Evolutionary conservation across 1,284 basidiomycete genomes (phyloP).

Genomic region (Schizophyllum amplum): DNA sequence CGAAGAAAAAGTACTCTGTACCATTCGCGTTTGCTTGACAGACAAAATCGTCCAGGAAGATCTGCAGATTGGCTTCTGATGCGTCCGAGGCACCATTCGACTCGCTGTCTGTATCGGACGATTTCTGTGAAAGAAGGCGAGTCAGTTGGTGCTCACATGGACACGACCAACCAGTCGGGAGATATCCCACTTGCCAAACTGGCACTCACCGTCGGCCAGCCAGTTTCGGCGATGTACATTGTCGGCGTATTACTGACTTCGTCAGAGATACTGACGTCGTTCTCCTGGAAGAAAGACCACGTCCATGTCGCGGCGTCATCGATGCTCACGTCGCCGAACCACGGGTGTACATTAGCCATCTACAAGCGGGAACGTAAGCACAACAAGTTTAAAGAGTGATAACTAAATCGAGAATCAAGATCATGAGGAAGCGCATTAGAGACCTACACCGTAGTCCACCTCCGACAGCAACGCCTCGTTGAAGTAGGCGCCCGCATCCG

Average conservation of each 20-base stretch:
- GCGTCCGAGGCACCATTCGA: conserved; percentile 64
- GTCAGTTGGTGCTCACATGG: too few relatives aligned
- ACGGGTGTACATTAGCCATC: conserved; percentile 82
- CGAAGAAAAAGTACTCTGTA: conserved; percentile 81
- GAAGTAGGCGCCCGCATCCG: conserved; percentile 87
- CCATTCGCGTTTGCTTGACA: conserved; percentile 80
- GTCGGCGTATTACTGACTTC: conserved; percentile 53
- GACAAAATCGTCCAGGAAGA: conserved; percentile 79
- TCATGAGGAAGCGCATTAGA: neutral
- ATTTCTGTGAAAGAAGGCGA: conserved; percentile 30
- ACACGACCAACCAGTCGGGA: too few relatives aligned
- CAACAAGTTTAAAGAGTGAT: too few relatives aligned
- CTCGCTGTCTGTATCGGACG: conserved; percentile 43
- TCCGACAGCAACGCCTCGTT: conserved; percentile 60
- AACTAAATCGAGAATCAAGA: too few relatives aligned
- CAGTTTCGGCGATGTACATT: conserved; percentile 88
- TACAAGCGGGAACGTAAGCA: conserved; percentile 14
- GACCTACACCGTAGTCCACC: conserved; percentile 69
- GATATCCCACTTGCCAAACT: too few relatives aligned
- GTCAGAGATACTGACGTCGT: conserved; percentile 45
- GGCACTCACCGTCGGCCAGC: conserved; percentile 75
- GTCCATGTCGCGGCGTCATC: conserved; percentile 57
- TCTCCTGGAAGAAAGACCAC: conserved; percentile 37
- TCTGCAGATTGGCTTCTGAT: conserved; percentile 62
- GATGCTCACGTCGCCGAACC: conserved; percentile 72